Evolutionary conservation across 345 rosid species (phyloP).

Genomic region (Salix exigua): DNA sequence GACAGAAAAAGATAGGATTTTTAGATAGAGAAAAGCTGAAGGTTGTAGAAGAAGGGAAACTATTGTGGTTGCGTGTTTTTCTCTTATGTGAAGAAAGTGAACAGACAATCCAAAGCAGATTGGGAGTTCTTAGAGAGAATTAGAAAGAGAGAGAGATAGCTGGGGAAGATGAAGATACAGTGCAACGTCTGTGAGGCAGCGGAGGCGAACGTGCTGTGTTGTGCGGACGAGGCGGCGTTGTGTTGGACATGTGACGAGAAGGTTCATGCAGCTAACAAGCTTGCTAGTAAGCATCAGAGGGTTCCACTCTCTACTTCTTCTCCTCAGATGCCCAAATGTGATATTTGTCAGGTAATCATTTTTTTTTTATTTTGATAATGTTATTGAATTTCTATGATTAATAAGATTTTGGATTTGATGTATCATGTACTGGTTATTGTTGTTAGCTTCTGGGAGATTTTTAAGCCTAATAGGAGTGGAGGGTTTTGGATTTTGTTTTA

Average conservation of each 20-base stretch:
- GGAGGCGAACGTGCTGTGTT: slow-evolving; percentile 90
- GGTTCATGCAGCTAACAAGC: slow-evolving; percentile 90
- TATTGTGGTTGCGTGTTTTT: neutral
- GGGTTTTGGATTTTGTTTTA: neutral
- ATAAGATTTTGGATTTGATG: neutral
- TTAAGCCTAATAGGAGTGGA: neutral
- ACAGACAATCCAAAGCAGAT: neutral
- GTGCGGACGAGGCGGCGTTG: slow-evolving; percentile 99
- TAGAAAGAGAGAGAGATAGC: neutral
- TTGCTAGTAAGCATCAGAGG: slow-evolving; percentile 92
- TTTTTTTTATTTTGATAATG: neutral
- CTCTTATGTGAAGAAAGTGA: neutral
- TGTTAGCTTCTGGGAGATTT: neutral
- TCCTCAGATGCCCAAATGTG: slow-evolving; percentile 84
- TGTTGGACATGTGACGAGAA: slow-evolving; percentile 89
- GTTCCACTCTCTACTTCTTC: slow-evolving; percentile 67
- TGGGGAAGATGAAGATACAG: slow-evolving; percentile 75
- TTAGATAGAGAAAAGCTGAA: neutral
- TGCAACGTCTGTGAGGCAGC: slow-evolving; percentile 94
- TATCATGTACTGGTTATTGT: neutral
- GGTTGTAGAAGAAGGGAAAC: neutral
- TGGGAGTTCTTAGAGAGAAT: no score
- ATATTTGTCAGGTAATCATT: slow-evolving; percentile 76
- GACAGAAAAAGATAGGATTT: neutral
- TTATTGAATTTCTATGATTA: neutral